phyloP scores from a whole-genome alignment of 2,329 filamentous ascomycete species.

The Coleophoma eucalyptorum region DNA sequence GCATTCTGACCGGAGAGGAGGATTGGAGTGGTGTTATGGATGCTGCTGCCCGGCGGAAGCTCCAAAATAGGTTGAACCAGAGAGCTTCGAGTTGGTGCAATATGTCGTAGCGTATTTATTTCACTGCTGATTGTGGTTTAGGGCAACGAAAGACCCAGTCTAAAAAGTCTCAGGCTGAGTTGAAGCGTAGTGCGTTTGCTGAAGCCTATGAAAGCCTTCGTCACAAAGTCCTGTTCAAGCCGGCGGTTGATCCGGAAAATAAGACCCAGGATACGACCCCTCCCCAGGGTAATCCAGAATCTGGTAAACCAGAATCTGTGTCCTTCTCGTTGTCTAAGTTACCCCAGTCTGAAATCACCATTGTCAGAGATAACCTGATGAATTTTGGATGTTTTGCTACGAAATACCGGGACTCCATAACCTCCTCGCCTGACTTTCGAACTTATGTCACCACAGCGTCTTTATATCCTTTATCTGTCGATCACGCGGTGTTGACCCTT shows the following conservation, averaged over 20 bases:
- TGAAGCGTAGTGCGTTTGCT: not conserved
- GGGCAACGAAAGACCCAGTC: not conserved
- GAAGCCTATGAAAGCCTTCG: not conserved
- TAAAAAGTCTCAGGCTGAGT: not conserved
- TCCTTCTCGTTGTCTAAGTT: not conserved
- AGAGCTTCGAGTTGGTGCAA: slow-evolving; percentile 16
- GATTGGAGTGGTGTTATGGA: slow-evolving; percentile 26
- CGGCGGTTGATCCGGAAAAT: not conserved
- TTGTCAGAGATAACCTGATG: not conserved
- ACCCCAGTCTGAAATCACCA: not conserved
- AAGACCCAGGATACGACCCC: not conserved
- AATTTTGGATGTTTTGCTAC: slow-evolving; percentile 1
- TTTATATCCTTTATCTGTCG: slow-evolving; percentile 8
- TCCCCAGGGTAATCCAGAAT: not conserved
- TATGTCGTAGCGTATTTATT: not conserved
- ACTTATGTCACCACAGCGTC: not conserved
- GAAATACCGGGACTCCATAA: not conserved
- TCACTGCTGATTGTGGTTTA: not conserved
- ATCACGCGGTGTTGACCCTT: slow-evolving; percentile 27
- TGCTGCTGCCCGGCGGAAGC: slow-evolving; percentile 12
- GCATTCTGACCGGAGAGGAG: slow-evolving; percentile 3
- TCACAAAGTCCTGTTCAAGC: not conserved
- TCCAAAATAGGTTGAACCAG: slow-evolving; percentile 14
- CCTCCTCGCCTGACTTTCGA: slow-evolving; percentile 4
- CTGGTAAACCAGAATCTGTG: no score